Evolutionary conservation across 225 moss, liverwort and hornwort genomes (phyloP).

Genomic region (Pseudoscleropodium purum): DNA sequence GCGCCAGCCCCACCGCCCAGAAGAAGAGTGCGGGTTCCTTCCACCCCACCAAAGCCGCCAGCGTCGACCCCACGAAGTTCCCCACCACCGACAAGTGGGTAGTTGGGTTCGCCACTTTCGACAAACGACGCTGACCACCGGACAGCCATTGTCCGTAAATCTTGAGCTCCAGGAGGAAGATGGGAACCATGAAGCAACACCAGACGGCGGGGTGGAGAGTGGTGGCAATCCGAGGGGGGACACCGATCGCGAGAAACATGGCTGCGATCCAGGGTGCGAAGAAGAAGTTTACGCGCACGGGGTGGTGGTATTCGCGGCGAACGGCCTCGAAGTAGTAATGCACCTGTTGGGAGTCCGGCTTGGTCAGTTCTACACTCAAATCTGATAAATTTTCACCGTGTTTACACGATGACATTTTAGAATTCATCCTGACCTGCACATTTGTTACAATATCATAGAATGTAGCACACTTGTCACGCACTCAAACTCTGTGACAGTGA

Average conservation of each 20-base stretch:
- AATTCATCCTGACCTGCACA: not conserved
- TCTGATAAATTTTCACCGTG: not conserved
- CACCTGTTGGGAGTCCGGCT: not conserved
- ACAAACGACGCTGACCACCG: slow-evolving; percentile 24
- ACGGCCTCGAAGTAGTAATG: slow-evolving; percentile 47
- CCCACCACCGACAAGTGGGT: slow-evolving; percentile 45
- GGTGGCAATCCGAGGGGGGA: slow-evolving; percentile 8
- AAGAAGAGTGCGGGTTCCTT: slow-evolving; percentile 43
- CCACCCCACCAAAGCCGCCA: slow-evolving; percentile 40
- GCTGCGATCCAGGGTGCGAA: slow-evolving; percentile 53
- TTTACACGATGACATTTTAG: not conserved
- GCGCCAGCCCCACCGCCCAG: slow-evolving; percentile 53
- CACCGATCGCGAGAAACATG: slow-evolving; percentile 37
- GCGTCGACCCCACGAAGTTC: slow-evolving; percentile 46
- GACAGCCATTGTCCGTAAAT: slow-evolving; percentile 59
- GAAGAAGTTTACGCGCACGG: slow-evolving; percentile 55
- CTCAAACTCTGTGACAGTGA: not conserved
- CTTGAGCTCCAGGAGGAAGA: slow-evolving; percentile 39
- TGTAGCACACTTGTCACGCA: not conserved
- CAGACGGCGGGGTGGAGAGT: slow-evolving; percentile 25
- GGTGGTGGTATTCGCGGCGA: slow-evolving; percentile 49
- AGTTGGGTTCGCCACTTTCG: slow-evolving; percentile 45
- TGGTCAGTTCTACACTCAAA: not conserved
- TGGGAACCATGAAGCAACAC: slow-evolving; percentile 38
- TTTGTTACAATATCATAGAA: not conserved